Evolutionary conservation across 371 early-diverging fungal species (phyloP).

Genomic region (Lichtheimia ornata): DNA sequence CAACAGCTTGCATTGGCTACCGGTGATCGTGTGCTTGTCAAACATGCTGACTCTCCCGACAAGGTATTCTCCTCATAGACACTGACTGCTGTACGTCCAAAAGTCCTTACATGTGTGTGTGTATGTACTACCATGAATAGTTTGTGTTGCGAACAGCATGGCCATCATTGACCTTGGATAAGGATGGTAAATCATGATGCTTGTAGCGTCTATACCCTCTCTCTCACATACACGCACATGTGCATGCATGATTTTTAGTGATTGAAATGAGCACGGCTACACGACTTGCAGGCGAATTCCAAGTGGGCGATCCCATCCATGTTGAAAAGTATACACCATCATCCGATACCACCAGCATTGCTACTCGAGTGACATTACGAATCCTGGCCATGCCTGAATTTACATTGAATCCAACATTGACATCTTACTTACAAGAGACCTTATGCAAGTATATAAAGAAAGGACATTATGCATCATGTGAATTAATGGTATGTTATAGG

Average conservation of each 20-base stretch:
- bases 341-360: conserved; percentile 1
- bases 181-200: neutral
- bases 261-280: conserved; percentile 39
- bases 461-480: neutral
- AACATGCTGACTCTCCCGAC: conserved; percentile 15
- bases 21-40: conserved; percentile 57
- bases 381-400: conserved; percentile 3
- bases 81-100: neutral
- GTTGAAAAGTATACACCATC: conserved; percentile 9
- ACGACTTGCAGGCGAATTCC: conserved; percentile 34
- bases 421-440: conserved; percentile 18
- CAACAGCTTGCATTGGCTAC: conserved; percentile 41
- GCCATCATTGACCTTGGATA: conserved; percentile 42
- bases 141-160: conserved; percentile 47
- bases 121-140: conserved; percentile 17
- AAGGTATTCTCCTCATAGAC: neutral
- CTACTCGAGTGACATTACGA: neutral
- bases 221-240: no score
- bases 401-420: conserved; percentile 3
- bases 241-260: conserved; percentile 13
- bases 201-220: neutral
- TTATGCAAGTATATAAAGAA: conserved; percentile 16
- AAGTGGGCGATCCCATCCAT: conserved; percentile 30
- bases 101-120: neutral
- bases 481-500: conserved; percentile 26